Base-by-base conservation (phyloP, 768 basidiomycete species). In the Termitomyces sp. region DNA sequence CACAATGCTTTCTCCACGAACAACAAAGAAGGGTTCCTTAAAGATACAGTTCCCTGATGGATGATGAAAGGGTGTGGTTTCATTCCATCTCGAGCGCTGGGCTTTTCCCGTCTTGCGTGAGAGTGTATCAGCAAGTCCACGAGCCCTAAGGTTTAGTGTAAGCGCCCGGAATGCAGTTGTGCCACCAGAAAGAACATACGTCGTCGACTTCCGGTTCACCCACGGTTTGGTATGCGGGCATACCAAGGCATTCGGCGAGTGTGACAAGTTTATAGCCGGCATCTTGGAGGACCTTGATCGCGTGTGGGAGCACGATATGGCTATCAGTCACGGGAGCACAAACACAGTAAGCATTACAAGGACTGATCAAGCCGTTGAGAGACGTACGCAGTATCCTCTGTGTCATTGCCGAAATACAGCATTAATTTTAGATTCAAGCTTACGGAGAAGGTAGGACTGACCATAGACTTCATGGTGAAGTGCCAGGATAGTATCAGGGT, bases 261-360 rank as follows among this genome's bases (percentile, higher is more conserved):
- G 74, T 74, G 46, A 78, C 76, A 29, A 78, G 66, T 49, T 63
- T 57, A 59, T 75, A 76, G 0, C 74, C 74, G 33, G 70, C 70
- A 16, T 50, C 60, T 57, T 70, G 58, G 33, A 75, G 61, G 16
- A 51, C 54, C 24, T 61, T 48, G 26, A 74, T 70, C 31, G 69
- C 73, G 44, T 68, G 66, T 0, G 71, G 71, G 18, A 71, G 49
- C 9, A 72, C 70, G 26, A 61, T 53, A 34, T 51, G 48, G 20
- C 57, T 57, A 22, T n/a, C n/a, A n/a, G n/a, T n/a, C n/a, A n/a
- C n/a, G n/a, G n/a, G n/a, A n/a, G n/a, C n/a, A 29, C 29, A 29
- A 29, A 29, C 10, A 34, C 12, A 34, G n/a, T n/a, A n/a, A n/a
- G n/a, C n/a, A 36, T 4, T 5, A 22, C 24, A 5, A 37, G 16